Evolutionary conservation across 2,329 filamentous ascomycete genomes (phyloP), one percentile per base, ranked within the genome.

Genomic region (Penicillium vulpinum): DNA sequence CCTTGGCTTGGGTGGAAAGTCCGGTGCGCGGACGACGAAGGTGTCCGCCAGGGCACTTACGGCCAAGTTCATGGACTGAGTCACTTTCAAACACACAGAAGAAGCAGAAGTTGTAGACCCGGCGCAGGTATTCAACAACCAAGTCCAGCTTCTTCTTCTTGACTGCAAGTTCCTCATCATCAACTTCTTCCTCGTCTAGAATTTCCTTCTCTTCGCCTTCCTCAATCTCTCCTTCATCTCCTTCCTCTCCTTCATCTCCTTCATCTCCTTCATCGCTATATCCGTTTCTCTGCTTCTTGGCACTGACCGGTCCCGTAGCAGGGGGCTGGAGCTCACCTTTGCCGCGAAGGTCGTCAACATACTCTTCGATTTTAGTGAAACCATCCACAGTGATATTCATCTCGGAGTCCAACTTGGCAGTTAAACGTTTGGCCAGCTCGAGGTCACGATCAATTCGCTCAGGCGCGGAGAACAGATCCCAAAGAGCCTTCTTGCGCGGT

Each of bases 51-150:
- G 94, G 92, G 67, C 94, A 99, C 77, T 99, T 97, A 58, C 94
- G 87, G 39, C 91, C 92, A 63, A 99, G 81, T 77, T 99, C 94
- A 70, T 99, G 94, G 22, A 97, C 88, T 0, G 93, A 97, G 74
- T 99, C 94, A 70, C 92, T 94, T 77, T 99, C 94, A 66, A 99
- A 97, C 5, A 99, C 95, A 73, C 94, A 99, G 80, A 97, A 99
- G 81, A 99, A 97, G 80, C 94, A 99, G 78, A 99, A 97, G 77
- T 94, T 97, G 82, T 95, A 96, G 51, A 99, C 94, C 16, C 94
- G 88, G 51, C 94, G 91, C 58, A 99, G 83, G 73, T 99, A 99
- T 77, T 99, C 94, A 51, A 97, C 94, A 74, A 96, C 83, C 35
- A 99, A 81, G 76, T 99, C 94, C 48, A 99, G 85, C 70, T 94